Base-by-base conservation (phyloP, 192 early-diverging fungal species). In the Coemansia sp. region DNA sequence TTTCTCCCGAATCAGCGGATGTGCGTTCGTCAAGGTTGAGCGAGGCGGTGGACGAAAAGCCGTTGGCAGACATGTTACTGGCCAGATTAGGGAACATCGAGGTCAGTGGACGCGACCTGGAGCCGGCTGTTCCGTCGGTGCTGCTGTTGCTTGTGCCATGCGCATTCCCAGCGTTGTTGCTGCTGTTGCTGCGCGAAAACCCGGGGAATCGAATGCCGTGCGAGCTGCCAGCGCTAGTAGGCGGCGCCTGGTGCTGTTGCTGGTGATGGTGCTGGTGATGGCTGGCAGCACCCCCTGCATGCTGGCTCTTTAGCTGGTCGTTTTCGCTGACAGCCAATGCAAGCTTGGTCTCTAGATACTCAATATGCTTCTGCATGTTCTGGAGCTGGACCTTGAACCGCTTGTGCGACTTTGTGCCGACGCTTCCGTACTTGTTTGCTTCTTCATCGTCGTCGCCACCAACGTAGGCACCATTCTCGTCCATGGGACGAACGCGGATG, bases 321-420 rank as follows among this genome's bases (percentile, higher is more conserved):
- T 80, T 80, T 39, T 80, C 77, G 59, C 72, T 80, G 54, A 70
- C 65, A 11, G 72, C 68, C 61, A 74, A 34, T 6, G 72, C 72
- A 14, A 80, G 69, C 69, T 80, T 80, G 50, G 68, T 80, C 60
- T 80, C 72, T 7, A 80, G 68, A 24, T 74, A 71, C 69, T 80
- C 77, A 6, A 80, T 71, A 62, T 80, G 77, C 62, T 74, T 74
- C 59, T 80, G 77, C 72, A 80, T 70, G 62, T 80, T 80, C 62
- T 80, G 77, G 50, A 80, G 50, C 72, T 80, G 77, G 11, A 80
- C 50, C 69, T 80, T 80, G 62, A 71, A 80, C 50, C 77, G 64
- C 69, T 74, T 80, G 62, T 80, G 77, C 51, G 77, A 80, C 52
- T 80, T 80, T 5, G 75, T 54, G 10, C 75, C 75, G 20, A 61